Evolutionary conservation across 129 eudicot species (phyloP).

Genomic region (Deinandra increscens): DNA sequence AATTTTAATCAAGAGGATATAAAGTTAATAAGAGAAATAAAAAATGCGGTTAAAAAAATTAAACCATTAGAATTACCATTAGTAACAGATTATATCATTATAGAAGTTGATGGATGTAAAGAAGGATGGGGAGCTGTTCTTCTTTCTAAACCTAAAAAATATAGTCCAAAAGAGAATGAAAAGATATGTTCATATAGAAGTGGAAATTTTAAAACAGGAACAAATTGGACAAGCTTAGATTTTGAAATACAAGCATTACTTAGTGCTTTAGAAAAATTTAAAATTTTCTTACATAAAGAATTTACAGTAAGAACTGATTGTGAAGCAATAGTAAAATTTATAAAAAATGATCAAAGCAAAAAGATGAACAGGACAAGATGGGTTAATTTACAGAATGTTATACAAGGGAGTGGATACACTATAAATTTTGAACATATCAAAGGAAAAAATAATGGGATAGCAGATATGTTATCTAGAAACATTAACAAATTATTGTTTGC

Average conservation of each 20-base stretch:
- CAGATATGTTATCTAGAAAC: background rate
- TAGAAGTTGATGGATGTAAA: background rate
- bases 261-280: background rate
- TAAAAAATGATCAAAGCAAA: too few species aligned
- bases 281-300: background rate
- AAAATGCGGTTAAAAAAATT: background rate
- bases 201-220: background rate
- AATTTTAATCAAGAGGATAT: background rate
- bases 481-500: background rate
- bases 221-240: background rate
- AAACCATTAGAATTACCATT: background rate
- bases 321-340: too few species aligned
- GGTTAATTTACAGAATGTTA: too few species aligned
- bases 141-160: background rate
- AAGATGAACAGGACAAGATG: too few species aligned
- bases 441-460: too few species aligned
- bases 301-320: too few species aligned
- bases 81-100: background rate
- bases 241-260: constrained; percentile 5
- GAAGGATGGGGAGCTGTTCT: background rate
- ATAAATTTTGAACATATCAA: too few species aligned
- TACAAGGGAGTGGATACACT: too few species aligned
- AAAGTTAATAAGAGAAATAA: background rate
- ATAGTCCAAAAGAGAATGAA: background rate
- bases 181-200: background rate